Evolutionary conservation across 768 basidiomycete species (phyloP).

Genomic region (Lactifluus subvellereus): DNA sequence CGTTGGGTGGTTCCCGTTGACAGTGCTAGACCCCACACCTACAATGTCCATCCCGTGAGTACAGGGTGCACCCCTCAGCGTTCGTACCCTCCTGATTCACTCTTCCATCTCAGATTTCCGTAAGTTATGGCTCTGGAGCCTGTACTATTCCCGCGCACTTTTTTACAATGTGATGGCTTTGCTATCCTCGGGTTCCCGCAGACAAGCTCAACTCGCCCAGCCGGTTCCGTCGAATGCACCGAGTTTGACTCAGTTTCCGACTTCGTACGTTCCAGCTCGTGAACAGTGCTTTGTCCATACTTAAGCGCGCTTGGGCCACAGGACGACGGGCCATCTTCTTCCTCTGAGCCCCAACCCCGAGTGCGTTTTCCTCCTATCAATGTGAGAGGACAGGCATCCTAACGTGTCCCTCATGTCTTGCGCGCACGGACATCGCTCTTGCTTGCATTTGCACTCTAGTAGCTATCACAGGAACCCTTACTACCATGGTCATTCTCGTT

Average conservation of each 20-base stretch:
- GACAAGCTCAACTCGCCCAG: neutral
- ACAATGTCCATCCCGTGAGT: constrained; percentile 15
- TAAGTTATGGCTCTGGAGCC: neutral
- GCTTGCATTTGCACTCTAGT: constrained; percentile 1
- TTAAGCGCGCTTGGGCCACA: neutral
- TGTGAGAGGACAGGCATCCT: neutral
- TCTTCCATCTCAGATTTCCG: constrained; percentile 5
- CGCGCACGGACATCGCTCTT: neutral
- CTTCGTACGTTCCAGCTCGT: neutral
- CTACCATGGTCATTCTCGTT: neutral
- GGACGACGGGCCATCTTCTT: constrained; percentile 2
- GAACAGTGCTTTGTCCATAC: neutral
- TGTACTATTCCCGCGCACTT: neutral
- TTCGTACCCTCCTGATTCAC: neutral
- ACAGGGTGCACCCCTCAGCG: neutral
- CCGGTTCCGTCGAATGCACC: constrained; percentile 7
- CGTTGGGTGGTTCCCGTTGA: neutral
- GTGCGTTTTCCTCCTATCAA: neutral
- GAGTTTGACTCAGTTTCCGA: neutral
- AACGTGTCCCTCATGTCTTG: neutral
- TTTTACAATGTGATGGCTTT: neutral
- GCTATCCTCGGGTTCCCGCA: neutral
- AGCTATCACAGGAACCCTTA: neutral
- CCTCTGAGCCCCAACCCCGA: constrained; percentile 1
- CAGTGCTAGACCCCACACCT: neutral